Base-by-base conservation (phyloP, 2,329 filamentous ascomycete genomes). In the Neodidymelliopsis sp. region DNA sequence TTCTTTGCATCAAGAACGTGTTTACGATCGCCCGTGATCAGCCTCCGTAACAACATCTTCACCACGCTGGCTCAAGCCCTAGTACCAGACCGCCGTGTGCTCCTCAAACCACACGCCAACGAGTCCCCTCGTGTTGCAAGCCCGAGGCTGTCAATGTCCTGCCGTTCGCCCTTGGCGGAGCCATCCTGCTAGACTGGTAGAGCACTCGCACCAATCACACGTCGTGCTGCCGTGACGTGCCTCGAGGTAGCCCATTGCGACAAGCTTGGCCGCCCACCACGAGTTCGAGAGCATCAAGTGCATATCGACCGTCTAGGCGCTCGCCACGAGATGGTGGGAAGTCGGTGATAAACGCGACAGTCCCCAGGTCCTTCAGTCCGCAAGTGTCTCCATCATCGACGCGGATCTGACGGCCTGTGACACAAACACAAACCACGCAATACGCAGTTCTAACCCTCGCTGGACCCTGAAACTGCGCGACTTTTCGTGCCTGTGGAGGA, bases 201-300 rank as follows among this genome's bases (percentile, higher is more conserved):
- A 36, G 23, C 25, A 12, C 19, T 45, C 22, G 30, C 40, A 36
- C 47, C 47, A 50, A 50, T 50, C 40, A 50, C 16, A 41, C 25
- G n/a, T 15, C 31, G 20, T 22, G 24, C 20, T 50, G 30, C 30
- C 13, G 36, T 41, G 37, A 41, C 41, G 47, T 50, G 47, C 47
- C 34, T 37, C 41, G 23, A 16, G 12, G 40, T 31, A 50, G 35
- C 47, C 40, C 29, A 9, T 44, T 40, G 35, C 28, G 29, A 45
- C 40, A 45, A 31, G 39, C 47, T 41, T 29, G 22, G 23, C 20
- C 19, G 20, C 19, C 15, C 35, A 29, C 24, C 24, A 40, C 40
- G 19, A 44, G 40, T 34, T 23, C 40, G 29, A 44, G 40, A 40
- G 39, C 45, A 33, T 20, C 18, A 37, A 33, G 27, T 28, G 22